Evolutionary conservation across 1,139 yeast genomes (phyloP).

Genomic region (Debaryomyces robertsiae): DNA sequence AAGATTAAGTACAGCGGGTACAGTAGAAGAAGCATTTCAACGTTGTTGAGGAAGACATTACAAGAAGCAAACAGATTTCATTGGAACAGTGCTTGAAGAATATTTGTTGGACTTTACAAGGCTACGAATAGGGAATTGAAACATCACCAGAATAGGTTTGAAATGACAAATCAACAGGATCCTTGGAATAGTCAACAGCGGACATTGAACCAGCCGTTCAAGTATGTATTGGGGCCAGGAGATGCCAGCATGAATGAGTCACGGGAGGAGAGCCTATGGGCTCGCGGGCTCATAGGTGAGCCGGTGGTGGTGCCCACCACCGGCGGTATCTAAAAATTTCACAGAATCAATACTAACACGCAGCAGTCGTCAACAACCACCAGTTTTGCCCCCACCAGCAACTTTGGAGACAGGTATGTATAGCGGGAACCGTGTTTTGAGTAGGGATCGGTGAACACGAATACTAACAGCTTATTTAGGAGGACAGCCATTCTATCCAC

Average conservation of each 20-base stretch:
- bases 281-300: no score
- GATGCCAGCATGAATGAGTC: no score
- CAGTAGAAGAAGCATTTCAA: constrained; percentile 2
- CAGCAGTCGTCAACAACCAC: constrained; percentile 50
- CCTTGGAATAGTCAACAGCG: constrained; percentile 50
- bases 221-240: constrained; percentile 34
- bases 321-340: constrained; percentile 2
- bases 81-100: constrained; percentile 1
- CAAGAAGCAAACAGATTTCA: not conserved
- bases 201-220: constrained; percentile 49
- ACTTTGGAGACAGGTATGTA: constrained; percentile 52
- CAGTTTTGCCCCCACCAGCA: constrained; percentile 60
- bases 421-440: constrained; percentile 1
- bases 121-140: constrained; percentile 7
- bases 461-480: constrained; percentile 30
- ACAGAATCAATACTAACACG: constrained; percentile 2
- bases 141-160: constrained; percentile 1
- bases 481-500: constrained; percentile 53
- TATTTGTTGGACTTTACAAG: constrained; percentile 7
- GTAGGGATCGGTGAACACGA: not conserved
- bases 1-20: constrained; percentile 2
- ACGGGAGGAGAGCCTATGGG: not conserved
- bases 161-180: constrained; percentile 48
- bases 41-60: constrained; percentile 6
- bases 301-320: not conserved